Conservation (phyloP, 192 early-diverging fungal genomes). For the Podila epigama region DNA sequence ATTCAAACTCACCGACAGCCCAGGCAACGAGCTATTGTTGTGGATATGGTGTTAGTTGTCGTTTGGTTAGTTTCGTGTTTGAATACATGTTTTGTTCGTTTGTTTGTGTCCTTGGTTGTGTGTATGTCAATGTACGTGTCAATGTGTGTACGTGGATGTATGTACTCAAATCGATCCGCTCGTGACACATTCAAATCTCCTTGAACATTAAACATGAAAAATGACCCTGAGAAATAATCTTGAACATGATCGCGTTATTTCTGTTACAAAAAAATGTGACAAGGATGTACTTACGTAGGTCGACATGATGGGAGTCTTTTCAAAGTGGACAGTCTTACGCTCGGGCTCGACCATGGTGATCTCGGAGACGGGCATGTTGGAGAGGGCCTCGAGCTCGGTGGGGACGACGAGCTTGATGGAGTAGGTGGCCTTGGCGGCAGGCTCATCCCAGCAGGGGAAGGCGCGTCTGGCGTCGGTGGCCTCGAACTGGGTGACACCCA, state of each 20-base stretch:
- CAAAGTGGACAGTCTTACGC: conserved; percentile 85
- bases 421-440: conserved; percentile 93
- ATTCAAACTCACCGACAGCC: conserved; percentile 91
- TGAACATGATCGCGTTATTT: neutral
- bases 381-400: conserved; percentile 80
- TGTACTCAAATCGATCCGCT: too few relatives aligned
- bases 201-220: too few relatives aligned
- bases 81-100: too few relatives aligned
- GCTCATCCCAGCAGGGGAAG: conserved; percentile 98
- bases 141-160: too few relatives aligned
- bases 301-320: conserved; percentile 91
- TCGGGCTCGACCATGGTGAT: conserved; percentile 63
- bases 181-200: too few relatives aligned
- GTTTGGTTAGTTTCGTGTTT: too few relatives aligned
- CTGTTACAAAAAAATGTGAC: neutral
- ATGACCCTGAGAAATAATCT: neutral
- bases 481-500: conserved; percentile 98
- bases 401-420: conserved; percentile 85
- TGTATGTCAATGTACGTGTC: too few relatives aligned
- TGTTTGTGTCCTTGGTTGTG: too few relatives aligned
- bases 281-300: conserved; percentile 74
- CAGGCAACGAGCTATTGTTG: conserved; percentile 74
- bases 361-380: conserved; percentile 86
- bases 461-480: conserved; percentile 88
- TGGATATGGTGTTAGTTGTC: too few relatives aligned